Evolutionary conservation across 169 alveolate genomes (phyloP), one percentile per base, ranked within the genome.

Genomic region (Babesia caballi): DNA sequence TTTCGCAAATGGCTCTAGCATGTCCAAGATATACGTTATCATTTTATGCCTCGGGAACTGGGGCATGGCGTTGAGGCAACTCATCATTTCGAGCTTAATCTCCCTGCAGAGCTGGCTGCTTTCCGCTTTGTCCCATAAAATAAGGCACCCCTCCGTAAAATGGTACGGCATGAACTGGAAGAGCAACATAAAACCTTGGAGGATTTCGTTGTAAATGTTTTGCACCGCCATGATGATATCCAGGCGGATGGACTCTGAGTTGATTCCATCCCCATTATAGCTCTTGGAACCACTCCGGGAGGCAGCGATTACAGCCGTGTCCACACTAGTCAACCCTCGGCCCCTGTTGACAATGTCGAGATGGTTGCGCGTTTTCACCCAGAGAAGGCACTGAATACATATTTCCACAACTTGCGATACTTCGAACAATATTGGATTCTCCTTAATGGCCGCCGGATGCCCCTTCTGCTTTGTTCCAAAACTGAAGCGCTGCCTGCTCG

Each of bases 101-200:
- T 80, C 60, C 12, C 58, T 25, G 35, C 57, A 1, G 52, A 6
- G 42, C 12, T 32, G 21, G 3, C 40, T 36, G 25, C 58, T 41
- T 46, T 38, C 75, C 3, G 36, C 60, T 49, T 42, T 47, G 44
- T 65, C 84, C 88, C 88, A 80, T 4, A 69, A 44, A 27, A 50
- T 19, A 5, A 80, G 40, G 76, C 88, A 80, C 30, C 82, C 88
- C 66, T 80, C 75, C 17, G 72, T 52, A 35, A 80, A 80, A 66
- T 80, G 83, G 32, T 69, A 70, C n/a, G 88, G 88, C 47, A 80
- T 61, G 46, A n/a, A 35, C 17, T 44, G 23, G 76, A 58, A 80
- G 25, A 80, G 32, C 28, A 80, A 32, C 32, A 56, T 69, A 25
- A 80, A 80, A 2, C 54, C 51, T 17, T 66, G 36, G 11, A 80